Percentiles rank a stretch among this genome's conserved stretches.
Conservation (phyloP, 768 basidiomycete species). For the Artomyces pyxidatus region DNA sequence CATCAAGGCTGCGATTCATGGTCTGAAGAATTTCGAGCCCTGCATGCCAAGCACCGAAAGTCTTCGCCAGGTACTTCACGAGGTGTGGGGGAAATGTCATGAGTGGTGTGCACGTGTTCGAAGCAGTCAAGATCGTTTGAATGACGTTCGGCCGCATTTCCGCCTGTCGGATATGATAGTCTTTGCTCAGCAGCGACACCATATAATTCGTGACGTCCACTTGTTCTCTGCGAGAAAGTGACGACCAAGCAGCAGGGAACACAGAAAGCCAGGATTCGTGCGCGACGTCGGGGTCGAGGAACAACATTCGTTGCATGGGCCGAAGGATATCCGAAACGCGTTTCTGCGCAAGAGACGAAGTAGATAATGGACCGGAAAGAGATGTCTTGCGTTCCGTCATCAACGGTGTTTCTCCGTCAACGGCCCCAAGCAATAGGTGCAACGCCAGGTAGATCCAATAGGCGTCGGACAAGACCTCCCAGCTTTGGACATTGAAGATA, state of each 20-base stretch:
- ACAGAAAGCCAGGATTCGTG: constrained; percentile 83
- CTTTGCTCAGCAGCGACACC: constrained; percentile 85
- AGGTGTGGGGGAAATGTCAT: constrained; percentile 91
- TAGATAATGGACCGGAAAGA: constrained; percentile 23
- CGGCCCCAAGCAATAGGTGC: constrained; percentile 79
- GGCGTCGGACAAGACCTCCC: constrained; percentile 87
- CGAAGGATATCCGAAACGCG: constrained; percentile 50
- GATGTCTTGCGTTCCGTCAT: constrained; percentile 34
- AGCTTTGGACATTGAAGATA: constrained; percentile 87
- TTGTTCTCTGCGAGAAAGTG: constrained; percentile 82
- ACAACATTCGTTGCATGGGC: constrained; percentile 76
- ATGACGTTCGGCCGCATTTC: constrained; percentile 88
- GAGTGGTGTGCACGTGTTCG: constrained; percentile 78
- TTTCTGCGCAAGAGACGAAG: constrained; percentile 35
- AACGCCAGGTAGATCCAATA: constrained; percentile 94
- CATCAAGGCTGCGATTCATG: constrained; percentile 72
- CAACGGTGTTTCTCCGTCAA: constrained; percentile 36
- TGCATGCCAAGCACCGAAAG: constrained; percentile 93
- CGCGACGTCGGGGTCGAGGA: constrained; percentile 67
- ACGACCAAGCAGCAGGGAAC: constrained; percentile 82
- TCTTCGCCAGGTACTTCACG: constrained; percentile 93
- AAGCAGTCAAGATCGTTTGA: constrained; percentile 79
- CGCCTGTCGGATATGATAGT: constrained; percentile 85
- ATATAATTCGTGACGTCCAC: constrained; percentile 82
- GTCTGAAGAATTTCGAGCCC: constrained; percentile 77